Evolutionary conservation across 495 filamentous ascomycete genomes (phyloP).

Genomic region (Cercophora samala): DNA sequence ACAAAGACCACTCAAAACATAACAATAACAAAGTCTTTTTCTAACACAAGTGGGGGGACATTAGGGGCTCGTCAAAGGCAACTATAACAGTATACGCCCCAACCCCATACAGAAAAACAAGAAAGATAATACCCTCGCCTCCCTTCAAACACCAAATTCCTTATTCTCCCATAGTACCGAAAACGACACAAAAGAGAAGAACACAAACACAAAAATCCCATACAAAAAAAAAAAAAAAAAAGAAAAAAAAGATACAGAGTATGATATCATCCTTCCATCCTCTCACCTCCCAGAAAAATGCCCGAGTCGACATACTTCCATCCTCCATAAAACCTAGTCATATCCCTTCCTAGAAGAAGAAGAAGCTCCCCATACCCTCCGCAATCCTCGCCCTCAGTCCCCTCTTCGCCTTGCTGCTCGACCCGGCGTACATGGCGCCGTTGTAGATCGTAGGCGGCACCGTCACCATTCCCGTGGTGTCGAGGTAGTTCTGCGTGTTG

Average conservation of each 20-base stretch:
- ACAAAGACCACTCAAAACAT: no score
- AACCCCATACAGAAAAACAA: background rate
- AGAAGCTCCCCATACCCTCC: background rate
- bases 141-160: no score
- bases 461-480: slow-evolving; percentile 54
- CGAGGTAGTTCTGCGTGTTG: slow-evolving; percentile 58
- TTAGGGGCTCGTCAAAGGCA: background rate
- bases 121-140: background rate
- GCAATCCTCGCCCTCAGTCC: background rate
- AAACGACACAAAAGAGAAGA: no score
- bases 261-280: background rate
- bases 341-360: background rate
- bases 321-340: background rate
- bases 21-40: background rate
- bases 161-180: no score
- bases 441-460: slow-evolving; percentile 40
- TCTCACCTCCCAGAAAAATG: no score
- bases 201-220: background rate
- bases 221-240: background rate
- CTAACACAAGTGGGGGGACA: background rate
- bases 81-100: background rate
- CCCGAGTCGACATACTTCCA: background rate
- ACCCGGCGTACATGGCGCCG: slow-evolving; percentile 19
- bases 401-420: background rate
- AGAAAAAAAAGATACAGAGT: background rate